Conservation (phyloP, 192 early-diverging fungal genomes). For the Irineochytrium annulatum region DNA sequence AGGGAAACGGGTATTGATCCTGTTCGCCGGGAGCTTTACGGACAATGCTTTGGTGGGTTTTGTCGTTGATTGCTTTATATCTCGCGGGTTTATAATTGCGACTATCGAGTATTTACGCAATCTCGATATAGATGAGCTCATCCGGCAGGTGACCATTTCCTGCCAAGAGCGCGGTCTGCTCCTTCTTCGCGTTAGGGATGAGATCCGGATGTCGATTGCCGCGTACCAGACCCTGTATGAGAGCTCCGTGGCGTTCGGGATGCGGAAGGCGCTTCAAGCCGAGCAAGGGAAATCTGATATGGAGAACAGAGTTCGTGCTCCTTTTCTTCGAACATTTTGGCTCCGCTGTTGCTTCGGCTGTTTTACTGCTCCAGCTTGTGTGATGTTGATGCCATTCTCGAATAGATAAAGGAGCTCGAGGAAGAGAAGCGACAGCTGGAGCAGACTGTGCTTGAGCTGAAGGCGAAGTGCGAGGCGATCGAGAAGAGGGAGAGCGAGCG, state of each 20-base stretch:
- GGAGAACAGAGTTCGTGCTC: slow-evolving; percentile 50
- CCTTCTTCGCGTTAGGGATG: slow-evolving; percentile 56
- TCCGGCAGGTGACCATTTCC: slow-evolving; percentile 62
- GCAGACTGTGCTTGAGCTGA: slow-evolving; percentile 53
- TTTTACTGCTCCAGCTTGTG: not conserved
- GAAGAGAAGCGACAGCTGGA: slow-evolving; percentile 61
- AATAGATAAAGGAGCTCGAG: slow-evolving; percentile 55
- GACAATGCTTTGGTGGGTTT: slow-evolving; percentile 57
- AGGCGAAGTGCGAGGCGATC: slow-evolving; percentile 63
- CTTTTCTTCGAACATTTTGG: not conserved
- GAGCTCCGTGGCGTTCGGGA: slow-evolving; percentile 59
- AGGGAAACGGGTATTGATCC: slow-evolving; percentile 61
- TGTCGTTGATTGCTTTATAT: not conserved
- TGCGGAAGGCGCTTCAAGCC: slow-evolving; percentile 60
- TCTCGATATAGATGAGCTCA: slow-evolving; percentile 50
- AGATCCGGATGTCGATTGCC: slow-evolving; percentile 65
- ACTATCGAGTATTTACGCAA: not conserved
- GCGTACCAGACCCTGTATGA: slow-evolving; percentile 64
- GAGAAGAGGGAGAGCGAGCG: slow-evolving; percentile 60
- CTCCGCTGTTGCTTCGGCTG: not conserved
- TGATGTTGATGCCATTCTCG: not conserved
- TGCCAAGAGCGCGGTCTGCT: slow-evolving; percentile 63
- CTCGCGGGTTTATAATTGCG: not conserved
- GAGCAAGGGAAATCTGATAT: slow-evolving; percentile 63
- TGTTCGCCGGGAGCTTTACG: slow-evolving; percentile 57